Evolutionary conservation across 441 rosid species (phyloP), one percentile per base, ranked within the genome.

Genomic region (Pelargonium fulgidum): DNA sequence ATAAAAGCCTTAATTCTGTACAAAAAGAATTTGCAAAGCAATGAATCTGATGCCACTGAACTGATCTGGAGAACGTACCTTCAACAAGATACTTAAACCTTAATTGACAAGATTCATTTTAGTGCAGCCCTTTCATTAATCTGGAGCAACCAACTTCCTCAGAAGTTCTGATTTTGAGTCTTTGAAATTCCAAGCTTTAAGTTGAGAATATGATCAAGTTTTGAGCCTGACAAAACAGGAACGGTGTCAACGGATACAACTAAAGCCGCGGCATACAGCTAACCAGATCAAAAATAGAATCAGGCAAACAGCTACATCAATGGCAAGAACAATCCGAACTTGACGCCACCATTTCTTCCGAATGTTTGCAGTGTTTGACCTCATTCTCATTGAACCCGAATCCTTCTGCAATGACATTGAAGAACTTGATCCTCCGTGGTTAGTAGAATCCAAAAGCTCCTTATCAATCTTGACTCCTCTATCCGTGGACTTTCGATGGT

Each of bases 271-370:
- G 80, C 93, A 91, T 62, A 91, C 73, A 36, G 73, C 80, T 75
- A 91, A 71, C 96, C 98, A 92, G 74, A 87, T 77, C 68, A 76
- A 76, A 69, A 88, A 80, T 22, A 88, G 73, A 33, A 86, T 73
- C 36, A 81, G 80, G 63, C 96, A 92, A 71, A 92, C 81, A 71
- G 84, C 91, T 12, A 83, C 90, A 82, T 89, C 94, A 50, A 92
- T 76, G 2, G 86, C 89, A 67, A 92, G 91, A 80, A 88, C 81
- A 67, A 87, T 85, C 72, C 81, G 73, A 22, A 92, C 89, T 73
- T 83, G 92, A 56, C 83, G 87, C 74, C 94, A 79, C 92, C 97
- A 89, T 65, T 82, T 89, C 83, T 84, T 87, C 24, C 85, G 81
- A 65, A 82, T 73, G 65, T 68, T 85, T 70, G 82, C 88, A 20